A percentile compares a stretch with the other conserved stretches of the same genome.
These are phyloP conservation scores for Santalum album DNA, from an alignment of 164 flowering plant species.

Conservation along the genomic window DNA sequence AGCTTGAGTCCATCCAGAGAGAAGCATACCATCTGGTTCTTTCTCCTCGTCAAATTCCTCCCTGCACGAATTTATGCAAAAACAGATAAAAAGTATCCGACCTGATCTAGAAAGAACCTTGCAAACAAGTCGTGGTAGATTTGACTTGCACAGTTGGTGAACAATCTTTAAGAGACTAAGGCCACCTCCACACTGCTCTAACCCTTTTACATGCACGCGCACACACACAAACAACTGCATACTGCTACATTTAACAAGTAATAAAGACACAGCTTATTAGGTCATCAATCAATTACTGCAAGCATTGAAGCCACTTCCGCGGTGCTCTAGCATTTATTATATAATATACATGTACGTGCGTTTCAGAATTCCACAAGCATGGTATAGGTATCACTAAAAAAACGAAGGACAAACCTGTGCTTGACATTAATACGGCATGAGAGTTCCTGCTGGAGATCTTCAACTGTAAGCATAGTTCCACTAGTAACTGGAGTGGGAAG, in stretches of 20 bases:
- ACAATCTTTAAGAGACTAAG: too few relatives aligned
- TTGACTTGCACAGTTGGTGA: too few relatives aligned
- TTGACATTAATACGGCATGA: constrained; percentile 73
- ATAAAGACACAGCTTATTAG: too few relatives aligned
- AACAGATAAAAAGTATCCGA: not conserved
- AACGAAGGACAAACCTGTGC: constrained; percentile 50
- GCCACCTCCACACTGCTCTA: too few relatives aligned
- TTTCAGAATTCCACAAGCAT: not conserved
- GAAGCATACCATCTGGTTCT: constrained; percentile 93
- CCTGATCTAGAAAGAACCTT: not conserved
- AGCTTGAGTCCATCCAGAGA: constrained; percentile 70
- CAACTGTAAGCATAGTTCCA: constrained; percentile 70
- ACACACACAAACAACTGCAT: too few relatives aligned
- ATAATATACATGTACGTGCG: too few relatives aligned
- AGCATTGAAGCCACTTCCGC: too few relatives aligned
- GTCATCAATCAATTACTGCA: too few relatives aligned
- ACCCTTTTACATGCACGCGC: too few relatives aligned
- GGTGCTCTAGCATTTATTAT: too few relatives aligned
- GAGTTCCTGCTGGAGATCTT: constrained; percentile 87
- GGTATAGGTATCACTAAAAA: not conserved
- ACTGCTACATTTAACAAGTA: too few relatives aligned
- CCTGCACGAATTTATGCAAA: constrained; percentile 25
- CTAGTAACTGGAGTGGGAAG: constrained; percentile 74
- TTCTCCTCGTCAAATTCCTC: constrained; percentile 93
- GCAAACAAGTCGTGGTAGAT: too few relatives aligned